A percentile compares a stretch with the other conserved stretches of the same genome.
Evolutionary conservation across 192 early-diverging fungal genomes (phyloP).

Genomic region (Backusella mclennaniae): DNA sequence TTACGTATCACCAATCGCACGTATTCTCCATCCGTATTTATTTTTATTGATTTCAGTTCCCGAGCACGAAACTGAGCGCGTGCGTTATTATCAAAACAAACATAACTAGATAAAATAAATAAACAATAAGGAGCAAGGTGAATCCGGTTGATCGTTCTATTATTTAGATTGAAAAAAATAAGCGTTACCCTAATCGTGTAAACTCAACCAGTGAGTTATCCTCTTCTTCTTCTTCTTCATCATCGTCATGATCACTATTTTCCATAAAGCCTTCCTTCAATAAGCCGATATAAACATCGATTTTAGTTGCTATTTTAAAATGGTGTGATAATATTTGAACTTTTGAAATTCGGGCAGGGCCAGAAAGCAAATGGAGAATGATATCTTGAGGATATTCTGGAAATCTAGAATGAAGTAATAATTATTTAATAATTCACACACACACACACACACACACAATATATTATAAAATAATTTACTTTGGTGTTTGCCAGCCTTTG

Average conservation of each 20-base stretch:
- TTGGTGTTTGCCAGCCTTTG: constrained; percentile 52
- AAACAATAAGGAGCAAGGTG: background rate
- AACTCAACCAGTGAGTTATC: constrained; percentile 36
- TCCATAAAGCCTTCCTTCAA: background rate
- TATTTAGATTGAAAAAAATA: background rate
- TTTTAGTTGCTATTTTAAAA: constrained; percentile 71
- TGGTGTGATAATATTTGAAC: constrained; percentile 75
- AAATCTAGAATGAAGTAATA: background rate
- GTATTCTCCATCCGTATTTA: constrained; percentile 66
- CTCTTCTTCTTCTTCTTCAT: constrained; percentile 7
- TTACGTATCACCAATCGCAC: constrained; percentile 66
- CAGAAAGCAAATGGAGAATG: constrained; percentile 54
- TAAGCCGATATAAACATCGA: constrained; percentile 68
- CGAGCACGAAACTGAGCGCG: constrained; percentile 61
- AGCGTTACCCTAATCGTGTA: constrained; percentile 33
- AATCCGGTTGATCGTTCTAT: background rate
- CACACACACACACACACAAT: background rate
- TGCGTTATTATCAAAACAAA: constrained; percentile 64
- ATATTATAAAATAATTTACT: constrained; percentile 20
- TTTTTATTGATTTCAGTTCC: constrained; percentile 73
- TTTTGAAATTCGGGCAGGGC: constrained; percentile 58
- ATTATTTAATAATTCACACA: background rate
- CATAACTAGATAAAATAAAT: constrained; percentile 45
- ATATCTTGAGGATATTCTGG: constrained; percentile 65
- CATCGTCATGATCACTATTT: background rate